Evolutionary conservation across 495 filamentous ascomycete genomes (phyloP).

Genomic region (Trichoderma orchidacearum): DNA sequence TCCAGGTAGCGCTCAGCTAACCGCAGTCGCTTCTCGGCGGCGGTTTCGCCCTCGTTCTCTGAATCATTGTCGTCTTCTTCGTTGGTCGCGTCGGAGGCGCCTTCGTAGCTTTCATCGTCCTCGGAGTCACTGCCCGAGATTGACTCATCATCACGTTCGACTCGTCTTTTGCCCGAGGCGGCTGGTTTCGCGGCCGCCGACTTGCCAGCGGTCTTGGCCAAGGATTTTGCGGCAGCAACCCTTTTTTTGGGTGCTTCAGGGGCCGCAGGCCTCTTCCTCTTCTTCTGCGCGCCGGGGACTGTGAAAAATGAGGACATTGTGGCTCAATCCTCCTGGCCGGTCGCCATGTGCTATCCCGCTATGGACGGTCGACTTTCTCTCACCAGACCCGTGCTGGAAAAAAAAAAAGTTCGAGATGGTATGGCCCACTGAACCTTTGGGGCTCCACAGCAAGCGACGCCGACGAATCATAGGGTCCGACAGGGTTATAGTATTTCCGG

Average conservation of each 20-base stretch:
- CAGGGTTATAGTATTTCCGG: neutral
- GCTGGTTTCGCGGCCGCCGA: constrained; percentile 12
- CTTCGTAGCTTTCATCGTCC: constrained; percentile 18
- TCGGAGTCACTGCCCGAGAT: constrained; percentile 74
- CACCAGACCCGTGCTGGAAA: constrained; percentile 1
- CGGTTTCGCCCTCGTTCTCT: constrained; percentile 61
- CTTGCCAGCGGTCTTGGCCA: constrained; percentile 31
- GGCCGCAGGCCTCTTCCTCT: constrained; percentile 50
- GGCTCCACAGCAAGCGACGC: neutral
- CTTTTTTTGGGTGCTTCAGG: constrained; percentile 30
- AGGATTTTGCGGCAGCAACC: constrained; percentile 21
- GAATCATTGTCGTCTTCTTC: constrained; percentile 35
- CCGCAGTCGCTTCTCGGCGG: constrained; percentile 70
- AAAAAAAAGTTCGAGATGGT: constrained; percentile 14
- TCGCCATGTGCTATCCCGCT: neutral
- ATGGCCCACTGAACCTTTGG: neutral
- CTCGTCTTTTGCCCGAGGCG: constrained; percentile 40
- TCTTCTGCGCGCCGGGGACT: constrained; percentile 59
- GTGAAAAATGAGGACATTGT: constrained; percentile 83
- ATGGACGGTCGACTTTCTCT: neutral
- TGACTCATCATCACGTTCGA: constrained; percentile 48
- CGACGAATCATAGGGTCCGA: neutral
- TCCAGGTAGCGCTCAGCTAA: constrained; percentile 89
- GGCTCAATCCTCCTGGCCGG: constrained; percentile 4
- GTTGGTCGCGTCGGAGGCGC: constrained; percentile 22